These are phyloP conservation scores for Candolleomyces eurysporus DNA, from an alignment of 768 basidiomycete genomes.

Conservation along the genomic window DNA sequence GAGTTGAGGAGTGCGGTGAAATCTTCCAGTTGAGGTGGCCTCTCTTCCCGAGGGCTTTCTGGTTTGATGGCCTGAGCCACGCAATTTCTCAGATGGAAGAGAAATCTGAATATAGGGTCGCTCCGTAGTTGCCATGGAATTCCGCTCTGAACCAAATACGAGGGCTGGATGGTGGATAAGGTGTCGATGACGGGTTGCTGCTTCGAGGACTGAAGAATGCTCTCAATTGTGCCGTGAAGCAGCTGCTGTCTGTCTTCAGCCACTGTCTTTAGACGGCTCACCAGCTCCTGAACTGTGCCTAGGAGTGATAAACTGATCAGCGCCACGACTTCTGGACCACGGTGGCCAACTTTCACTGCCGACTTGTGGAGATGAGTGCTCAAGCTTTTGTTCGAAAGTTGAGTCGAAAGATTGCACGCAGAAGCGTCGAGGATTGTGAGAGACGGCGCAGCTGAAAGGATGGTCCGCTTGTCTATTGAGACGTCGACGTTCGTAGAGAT, in stretches of 20 bases:
- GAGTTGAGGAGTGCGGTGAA: slow-evolving; percentile 36
- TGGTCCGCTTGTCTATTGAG: slow-evolving; percentile 31
- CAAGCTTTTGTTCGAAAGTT: slow-evolving; percentile 7
- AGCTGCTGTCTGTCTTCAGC: slow-evolving; percentile 24
- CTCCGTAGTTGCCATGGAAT: slow-evolving; percentile 64
- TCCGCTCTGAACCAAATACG: slow-evolving; percentile 78
- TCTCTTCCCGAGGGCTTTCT: slow-evolving; percentile 10
- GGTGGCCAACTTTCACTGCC: slow-evolving; percentile 31
- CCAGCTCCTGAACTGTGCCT: slow-evolving; percentile 22
- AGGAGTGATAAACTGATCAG: slow-evolving; percentile 31
- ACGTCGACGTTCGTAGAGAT: slow-evolving; percentile 23
- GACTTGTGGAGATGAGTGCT: slow-evolving; percentile 13
- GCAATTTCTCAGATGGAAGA: slow-evolving; percentile 75
- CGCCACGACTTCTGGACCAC: slow-evolving; percentile 40
- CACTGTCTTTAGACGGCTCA: slow-evolving; percentile 25
- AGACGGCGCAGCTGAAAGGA: slow-evolving; percentile 19
- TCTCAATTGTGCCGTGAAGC: slow-evolving; percentile 40
- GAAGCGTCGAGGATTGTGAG: slow-evolving; percentile 26
- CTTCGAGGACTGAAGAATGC: slow-evolving; percentile 51
- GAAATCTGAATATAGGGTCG: slow-evolving; percentile 69
- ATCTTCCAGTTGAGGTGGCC: slow-evolving; percentile 27
- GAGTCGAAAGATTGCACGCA: slow-evolving; percentile 13
- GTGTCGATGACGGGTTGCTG: slow-evolving; percentile 62
- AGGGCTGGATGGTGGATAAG: slow-evolving; percentile 80
- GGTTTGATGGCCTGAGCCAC: slow-evolving; percentile 38